Base-by-base conservation (phyloP, 2,329 filamentous ascomycete genomes). In the Domatiomyces catenatus region DNA sequence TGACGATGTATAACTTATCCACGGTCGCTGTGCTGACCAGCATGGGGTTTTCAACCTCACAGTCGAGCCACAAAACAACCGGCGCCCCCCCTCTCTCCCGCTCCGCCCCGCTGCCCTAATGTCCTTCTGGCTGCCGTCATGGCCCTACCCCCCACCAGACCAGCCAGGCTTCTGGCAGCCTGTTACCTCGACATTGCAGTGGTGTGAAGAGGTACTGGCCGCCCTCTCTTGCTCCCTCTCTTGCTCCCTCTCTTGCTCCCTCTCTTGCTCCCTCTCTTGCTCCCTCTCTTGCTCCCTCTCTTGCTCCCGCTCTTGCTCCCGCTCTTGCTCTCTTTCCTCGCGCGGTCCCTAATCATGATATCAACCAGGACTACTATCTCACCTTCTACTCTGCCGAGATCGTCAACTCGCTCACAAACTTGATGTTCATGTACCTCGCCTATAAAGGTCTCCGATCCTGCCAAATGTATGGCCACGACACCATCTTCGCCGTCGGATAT, bases 371-470 rank as follows among this genome's bases (percentile, higher is more conserved):
- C 56, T 84, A 84, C 67, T 83, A 83, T 70, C 79, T 82, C 39
- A 88, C 83, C 3, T 72, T 76, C 44, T 89, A 88, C 62, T 76
- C 80, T 45, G 85, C 85, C 36, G 85, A 89, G 63, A 79, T 89
- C 45, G 77, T 87, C 62, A 90, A 85, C 67, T 85, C 86, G 2
- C 61, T 89, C 28, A 94, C 87, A 32, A 94, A 94, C 64, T 64
- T 84, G 2, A 70, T 92, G 20, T 94, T 94, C 66, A 73, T 94
- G 59, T 84, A 75, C 65, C 75, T 94, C 18, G 86, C 86, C 6
- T 68, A 79, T 57, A 83, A 82, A 62, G 89, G 89, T 20, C 78
- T 92, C 54, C 69, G 72, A 50, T 87, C 81, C 64, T 93, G 86
- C 64, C 62, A 83, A 42, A 75, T 73, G 56, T 74, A 93, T 66